Percentiles rank a stretch among this genome's conserved stretches.
Conservation (phyloP, 2,329 filamentous ascomycete species). For the Aspergillus fumigatiaffinis region DNA sequence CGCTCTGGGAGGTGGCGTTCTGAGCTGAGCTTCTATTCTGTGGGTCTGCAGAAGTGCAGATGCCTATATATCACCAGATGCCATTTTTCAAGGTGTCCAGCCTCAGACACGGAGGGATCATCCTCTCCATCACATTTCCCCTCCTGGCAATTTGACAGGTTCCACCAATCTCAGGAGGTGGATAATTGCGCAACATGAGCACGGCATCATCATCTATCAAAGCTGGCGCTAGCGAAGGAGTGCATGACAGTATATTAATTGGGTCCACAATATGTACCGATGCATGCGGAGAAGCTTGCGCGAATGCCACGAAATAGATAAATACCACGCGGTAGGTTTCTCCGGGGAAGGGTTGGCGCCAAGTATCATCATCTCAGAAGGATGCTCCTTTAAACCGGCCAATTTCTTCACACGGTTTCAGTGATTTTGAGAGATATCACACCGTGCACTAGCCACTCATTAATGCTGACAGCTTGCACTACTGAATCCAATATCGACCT, state of each 20-base stretch:
- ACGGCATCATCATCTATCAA: neutral
- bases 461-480: neutral
- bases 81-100: neutral
- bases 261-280: neutral
- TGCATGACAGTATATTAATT: neutral
- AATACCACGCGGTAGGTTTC: neutral
- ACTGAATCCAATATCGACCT: neutral
- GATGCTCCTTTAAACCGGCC: neutral
- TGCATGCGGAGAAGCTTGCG: neutral
- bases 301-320: neutral
- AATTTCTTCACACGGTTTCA: neutral
- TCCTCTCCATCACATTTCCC: neutral
- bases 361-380: neutral
- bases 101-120: neutral
- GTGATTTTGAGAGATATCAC: neutral
- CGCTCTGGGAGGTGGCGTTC: neutral
- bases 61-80: neutral
- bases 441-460: neutral
- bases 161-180: slow-evolving; percentile 9
- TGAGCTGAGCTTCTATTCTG: neutral
- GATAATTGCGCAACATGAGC: neutral
- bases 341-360: neutral
- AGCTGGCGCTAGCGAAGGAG: neutral
- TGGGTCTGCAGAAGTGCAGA: neutral
- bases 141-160: slow-evolving; percentile 3